Conservation (phyloP, 305 asterid genomes). For the Rubia occidens region DNA sequence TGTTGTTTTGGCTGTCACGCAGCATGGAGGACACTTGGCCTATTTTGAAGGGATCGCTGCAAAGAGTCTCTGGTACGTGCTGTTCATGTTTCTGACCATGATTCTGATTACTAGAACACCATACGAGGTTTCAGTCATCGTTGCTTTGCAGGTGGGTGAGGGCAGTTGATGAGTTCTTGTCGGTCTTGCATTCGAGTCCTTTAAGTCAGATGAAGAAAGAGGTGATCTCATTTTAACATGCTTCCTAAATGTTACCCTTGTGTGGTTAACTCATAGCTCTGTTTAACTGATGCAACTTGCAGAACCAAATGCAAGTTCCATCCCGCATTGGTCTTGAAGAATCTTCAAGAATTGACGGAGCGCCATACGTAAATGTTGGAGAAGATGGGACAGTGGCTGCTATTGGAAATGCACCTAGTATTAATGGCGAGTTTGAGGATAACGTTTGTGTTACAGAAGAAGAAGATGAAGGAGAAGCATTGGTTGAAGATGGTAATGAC, state of each 20-base stretch:
- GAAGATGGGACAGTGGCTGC: conserved; percentile 58
- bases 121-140: background rate
- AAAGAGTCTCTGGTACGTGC: conserved; percentile 52
- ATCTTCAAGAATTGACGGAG: conserved; percentile 54
- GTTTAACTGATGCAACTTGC: background rate
- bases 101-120: background rate
- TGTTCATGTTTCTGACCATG: background rate
- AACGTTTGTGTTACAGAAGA: conserved; percentile 14
- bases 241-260: background rate
- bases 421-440: conserved; percentile 22
- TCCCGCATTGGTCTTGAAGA: conserved; percentile 30
- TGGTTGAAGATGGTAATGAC: conserved; percentile 8
- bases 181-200: conserved; percentile 57
- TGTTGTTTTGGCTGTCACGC: conserved; percentile 71
- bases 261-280: background rate
- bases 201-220: conserved; percentile 37
- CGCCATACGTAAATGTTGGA: conserved; percentile 45
- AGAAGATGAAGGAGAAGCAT: conserved; percentile 8
- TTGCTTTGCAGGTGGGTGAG: conserved; percentile 79
- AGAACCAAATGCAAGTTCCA: conserved; percentile 36
- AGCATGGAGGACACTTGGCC: conserved; percentile 91
- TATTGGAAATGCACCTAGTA: conserved; percentile 26
- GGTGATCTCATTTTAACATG: conserved; percentile 25
- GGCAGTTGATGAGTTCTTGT: conserved; percentile 77
- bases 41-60: conserved; percentile 83